Percentiles rank a stretch among this genome's conserved stretches.
Conservation (phyloP, 108 stramenopile genomes). For the Pseudonitzschia delicatissima region DNA sequence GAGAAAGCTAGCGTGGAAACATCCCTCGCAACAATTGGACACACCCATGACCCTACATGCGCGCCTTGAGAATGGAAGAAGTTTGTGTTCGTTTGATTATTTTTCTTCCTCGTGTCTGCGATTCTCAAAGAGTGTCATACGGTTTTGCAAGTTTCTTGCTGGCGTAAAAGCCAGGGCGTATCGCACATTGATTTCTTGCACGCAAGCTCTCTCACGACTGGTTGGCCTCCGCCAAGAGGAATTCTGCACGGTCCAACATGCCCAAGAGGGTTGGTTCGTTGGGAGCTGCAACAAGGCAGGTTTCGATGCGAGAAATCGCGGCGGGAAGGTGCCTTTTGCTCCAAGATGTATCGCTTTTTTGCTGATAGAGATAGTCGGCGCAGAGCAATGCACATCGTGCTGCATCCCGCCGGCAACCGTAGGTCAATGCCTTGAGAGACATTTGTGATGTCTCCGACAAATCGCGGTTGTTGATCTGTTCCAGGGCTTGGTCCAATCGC, state of each 20-base stretch:
- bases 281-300: neutral
- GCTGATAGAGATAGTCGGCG: slow-evolving; percentile 1
- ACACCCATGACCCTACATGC: no score
- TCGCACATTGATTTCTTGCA: no score
- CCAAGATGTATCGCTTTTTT: neutral
- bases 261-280: neutral
- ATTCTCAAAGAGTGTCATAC: no score
- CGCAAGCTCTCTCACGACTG: neutral
- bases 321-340: neutral
- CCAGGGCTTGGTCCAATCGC: neutral
- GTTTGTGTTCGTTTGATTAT: no score
- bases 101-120: no score
- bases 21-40: no score
- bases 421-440: neutral
- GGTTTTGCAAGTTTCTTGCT: no score
- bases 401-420: neutral
- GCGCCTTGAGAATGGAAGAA: no score
- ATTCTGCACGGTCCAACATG: slow-evolving; percentile 3
- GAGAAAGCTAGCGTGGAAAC: no score
- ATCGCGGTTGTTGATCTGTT: neutral
- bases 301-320: neutral
- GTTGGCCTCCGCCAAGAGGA: neutral
- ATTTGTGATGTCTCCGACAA: neutral
- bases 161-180: no score
- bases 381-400: slow-evolving; percentile 6